A percentile compares a stretch with the other conserved stretches of the same genome.
phyloP scores from a whole-genome alignment of 495 filamentous ascomycete species.

The Podospora pseudocomata region DNA sequence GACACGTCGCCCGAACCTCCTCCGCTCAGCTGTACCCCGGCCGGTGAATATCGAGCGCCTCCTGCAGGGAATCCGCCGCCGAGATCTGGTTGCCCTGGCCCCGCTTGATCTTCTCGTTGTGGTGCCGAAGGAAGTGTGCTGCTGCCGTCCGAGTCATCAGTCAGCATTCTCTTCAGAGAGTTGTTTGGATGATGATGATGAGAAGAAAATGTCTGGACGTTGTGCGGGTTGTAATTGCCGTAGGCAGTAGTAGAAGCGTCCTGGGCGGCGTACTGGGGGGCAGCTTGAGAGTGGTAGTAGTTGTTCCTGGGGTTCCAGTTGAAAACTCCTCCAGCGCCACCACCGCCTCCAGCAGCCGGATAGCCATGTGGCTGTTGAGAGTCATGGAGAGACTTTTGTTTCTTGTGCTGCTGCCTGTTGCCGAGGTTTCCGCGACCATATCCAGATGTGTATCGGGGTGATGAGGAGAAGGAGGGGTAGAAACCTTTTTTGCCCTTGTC shows the following conservation, averaged over 20 bases:
- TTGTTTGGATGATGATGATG: background rate
- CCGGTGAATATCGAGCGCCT: background rate
- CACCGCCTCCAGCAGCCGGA: too few species aligned
- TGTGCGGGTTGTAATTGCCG: background rate
- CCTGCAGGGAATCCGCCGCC: background rate
- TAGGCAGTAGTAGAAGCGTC: background rate
- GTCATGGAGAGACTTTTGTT: background rate
- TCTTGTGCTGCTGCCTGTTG: background rate
- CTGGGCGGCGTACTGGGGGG: background rate
- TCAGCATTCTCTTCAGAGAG: conserved; percentile 25
- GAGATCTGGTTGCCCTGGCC: background rate
- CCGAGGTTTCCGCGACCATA: background rate
- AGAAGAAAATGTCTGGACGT: background rate
- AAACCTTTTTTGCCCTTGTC: conserved; percentile 31
- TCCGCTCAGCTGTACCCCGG: background rate
- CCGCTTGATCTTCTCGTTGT: background rate
- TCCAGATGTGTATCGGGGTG: background rate
- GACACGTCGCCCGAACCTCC: background rate
- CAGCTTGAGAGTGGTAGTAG: background rate
- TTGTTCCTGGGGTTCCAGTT: background rate
- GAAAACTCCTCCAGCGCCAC: background rate
- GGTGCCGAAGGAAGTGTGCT: conserved; percentile 6
- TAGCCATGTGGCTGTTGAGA: background rate
- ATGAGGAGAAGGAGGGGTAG: background rate
- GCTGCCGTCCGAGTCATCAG: conserved; percentile 21